These are phyloP conservation scores for Sanghuangporus baumii DNA, from an alignment of 1,284 basidiomycete genomes.

Conservation along the genomic window DNA sequence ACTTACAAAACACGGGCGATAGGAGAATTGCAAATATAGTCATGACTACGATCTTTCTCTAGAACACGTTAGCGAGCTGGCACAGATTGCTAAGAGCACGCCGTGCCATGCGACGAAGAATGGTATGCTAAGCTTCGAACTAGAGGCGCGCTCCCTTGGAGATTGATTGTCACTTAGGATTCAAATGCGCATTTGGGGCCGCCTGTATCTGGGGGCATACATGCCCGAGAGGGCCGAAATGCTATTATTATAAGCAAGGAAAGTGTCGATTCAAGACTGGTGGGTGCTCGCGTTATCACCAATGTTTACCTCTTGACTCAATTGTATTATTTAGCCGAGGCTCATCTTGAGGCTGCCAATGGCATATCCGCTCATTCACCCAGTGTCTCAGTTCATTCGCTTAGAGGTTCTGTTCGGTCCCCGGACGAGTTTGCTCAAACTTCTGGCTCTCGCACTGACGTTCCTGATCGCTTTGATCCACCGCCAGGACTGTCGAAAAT, in stretches of 20 bases:
- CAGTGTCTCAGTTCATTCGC: background rate
- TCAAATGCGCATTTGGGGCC: slow-evolving; percentile 64
- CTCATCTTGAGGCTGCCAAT: background rate
- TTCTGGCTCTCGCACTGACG: background rate
- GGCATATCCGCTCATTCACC: background rate
- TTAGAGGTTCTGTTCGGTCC: background rate
- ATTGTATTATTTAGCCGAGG: background rate
- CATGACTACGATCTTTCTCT: slow-evolving; percentile 67
- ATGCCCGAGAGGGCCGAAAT: slow-evolving; percentile 70
- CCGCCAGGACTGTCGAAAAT: background rate
- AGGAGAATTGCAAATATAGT: slow-evolving; percentile 74
- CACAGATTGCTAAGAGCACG: slow-evolving; percentile 71
- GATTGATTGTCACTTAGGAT: slow-evolving; percentile 35
- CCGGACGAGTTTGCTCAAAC: background rate
- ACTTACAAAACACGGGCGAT: slow-evolving; percentile 16
- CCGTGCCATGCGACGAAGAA: slow-evolving; percentile 78
- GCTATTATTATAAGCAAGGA: slow-evolving; percentile 39
- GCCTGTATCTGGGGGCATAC: slow-evolving; percentile 75
- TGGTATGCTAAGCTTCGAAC: slow-evolving; percentile 33
- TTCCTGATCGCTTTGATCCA: background rate
- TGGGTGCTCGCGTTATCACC: slow-evolving; percentile 29
- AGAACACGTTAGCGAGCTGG: slow-evolving; percentile 60
- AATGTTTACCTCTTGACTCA: background rate
- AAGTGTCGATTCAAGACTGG: slow-evolving; percentile 83
- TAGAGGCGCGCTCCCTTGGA: background rate